Evolutionary conservation across 1,284 basidiomycete genomes (phyloP).

Genomic region (Melampsora americana): DNA sequence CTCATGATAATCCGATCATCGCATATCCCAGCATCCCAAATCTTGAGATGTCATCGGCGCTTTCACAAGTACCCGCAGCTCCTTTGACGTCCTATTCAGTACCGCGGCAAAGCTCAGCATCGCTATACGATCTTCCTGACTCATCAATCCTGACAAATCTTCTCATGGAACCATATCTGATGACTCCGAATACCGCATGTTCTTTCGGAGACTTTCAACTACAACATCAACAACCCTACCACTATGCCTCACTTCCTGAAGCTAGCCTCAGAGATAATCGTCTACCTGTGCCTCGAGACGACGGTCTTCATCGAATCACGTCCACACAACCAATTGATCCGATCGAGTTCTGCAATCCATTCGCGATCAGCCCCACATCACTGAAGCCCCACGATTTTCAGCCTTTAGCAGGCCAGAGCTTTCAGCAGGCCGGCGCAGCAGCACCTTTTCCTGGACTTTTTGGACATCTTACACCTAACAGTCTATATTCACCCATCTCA

Average conservation of each 20-base stretch:
- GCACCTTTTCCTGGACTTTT: background rate
- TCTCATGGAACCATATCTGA: conserved; percentile 2
- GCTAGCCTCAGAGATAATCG: background rate
- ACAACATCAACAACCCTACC: background rate
- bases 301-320: background rate
- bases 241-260: background rate
- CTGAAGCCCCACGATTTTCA: background rate
- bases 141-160: background rate
- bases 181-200: background rate
- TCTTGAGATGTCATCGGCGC: background rate
- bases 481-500: background rate
- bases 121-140: background rate
- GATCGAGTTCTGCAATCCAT: background rate
- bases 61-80: conserved; percentile 1
- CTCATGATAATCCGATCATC: background rate
- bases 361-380: background rate
- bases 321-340: background rate
- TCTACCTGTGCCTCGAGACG: background rate
- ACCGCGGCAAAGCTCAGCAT: background rate
- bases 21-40: background rate
- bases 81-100: background rate
- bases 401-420: background rate
- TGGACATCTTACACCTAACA: background rate
- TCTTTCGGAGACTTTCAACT: background rate
- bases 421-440: background rate